phyloP scores from a whole-genome alignment of 129 eudicot species.

The Saussurea involucrata region DNA sequence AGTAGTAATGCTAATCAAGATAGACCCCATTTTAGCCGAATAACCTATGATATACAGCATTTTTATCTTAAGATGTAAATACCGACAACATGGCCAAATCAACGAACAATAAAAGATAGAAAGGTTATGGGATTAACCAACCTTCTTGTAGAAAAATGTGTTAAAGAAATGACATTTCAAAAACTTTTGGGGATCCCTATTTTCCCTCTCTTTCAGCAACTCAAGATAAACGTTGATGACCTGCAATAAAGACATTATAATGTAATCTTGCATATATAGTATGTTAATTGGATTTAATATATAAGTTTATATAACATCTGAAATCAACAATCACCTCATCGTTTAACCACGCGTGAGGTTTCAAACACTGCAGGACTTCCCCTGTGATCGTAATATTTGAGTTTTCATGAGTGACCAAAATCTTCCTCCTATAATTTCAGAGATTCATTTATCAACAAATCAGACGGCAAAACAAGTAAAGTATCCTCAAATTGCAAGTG shows the following conservation, averaged over 20 bases:
- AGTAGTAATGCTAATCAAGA: not conserved
- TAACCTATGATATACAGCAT: not conserved
- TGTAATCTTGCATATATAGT: slow-evolving; percentile 8
- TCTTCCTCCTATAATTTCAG: slow-evolving; percentile 46
- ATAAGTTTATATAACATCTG: not conserved
- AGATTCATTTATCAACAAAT: not conserved
- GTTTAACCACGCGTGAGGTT: slow-evolving; percentile 80
- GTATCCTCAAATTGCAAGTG: not conserved
- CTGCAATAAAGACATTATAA: slow-evolving; percentile 34
- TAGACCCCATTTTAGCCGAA: not conserved
- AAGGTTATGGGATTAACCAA: slow-evolving; percentile 21
- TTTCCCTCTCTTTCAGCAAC: slow-evolving; percentile 90
- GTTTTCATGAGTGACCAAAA: slow-evolving; percentile 70
- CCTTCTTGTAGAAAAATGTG: slow-evolving; percentile 97
- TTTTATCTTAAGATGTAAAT: not conserved
- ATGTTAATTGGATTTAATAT: not conserved
- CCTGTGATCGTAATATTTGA: slow-evolving; percentile 82
- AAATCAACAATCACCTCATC: slow-evolving; percentile 66
- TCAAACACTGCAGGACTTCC: slow-evolving; percentile 68
- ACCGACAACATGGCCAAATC: not conserved
- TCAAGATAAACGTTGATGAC: slow-evolving; percentile 87
- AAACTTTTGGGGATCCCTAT: slow-evolving; percentile 69
- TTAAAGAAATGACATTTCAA: slow-evolving; percentile 90
- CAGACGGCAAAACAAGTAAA: not conserved
- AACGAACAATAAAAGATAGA: not conserved